phyloP scores from a whole-genome alignment of 306 rosid species.

The Quercus cerris region DNA sequence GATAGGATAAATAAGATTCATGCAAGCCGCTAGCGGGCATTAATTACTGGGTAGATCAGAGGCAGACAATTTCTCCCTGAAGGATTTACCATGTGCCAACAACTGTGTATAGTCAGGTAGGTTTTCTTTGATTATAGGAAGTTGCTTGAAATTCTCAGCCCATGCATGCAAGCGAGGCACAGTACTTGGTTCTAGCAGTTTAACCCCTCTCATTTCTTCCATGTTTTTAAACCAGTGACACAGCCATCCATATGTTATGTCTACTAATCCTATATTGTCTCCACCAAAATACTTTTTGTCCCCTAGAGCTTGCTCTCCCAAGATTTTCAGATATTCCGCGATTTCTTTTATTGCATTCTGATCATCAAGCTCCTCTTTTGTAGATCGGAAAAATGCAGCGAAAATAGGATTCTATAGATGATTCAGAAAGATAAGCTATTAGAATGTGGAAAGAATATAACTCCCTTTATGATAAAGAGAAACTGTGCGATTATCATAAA shows the following conservation, averaged over 20 bases:
- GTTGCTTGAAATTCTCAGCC: conserved; percentile 26
- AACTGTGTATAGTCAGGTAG: conserved; percentile 10
- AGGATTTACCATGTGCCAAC: background rate
- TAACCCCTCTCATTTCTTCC: conserved; percentile 28
- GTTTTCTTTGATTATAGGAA: conserved; percentile 26
- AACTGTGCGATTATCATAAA: no score
- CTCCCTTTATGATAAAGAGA: no score
- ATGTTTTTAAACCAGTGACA: conserved; percentile 8
- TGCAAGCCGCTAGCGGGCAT: no score
- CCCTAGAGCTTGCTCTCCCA: conserved; percentile 34
- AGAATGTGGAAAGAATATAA: no score
- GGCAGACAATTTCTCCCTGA: background rate
- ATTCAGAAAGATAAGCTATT: no score
- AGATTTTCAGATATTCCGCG: conserved; percentile 11
- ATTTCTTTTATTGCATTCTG: conserved; percentile 16
- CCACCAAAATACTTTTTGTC: conserved; percentile 35
- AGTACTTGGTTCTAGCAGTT: conserved; percentile 10
- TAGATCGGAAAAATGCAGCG: no score
- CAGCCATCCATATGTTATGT: conserved; percentile 20
- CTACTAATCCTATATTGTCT: conserved; percentile 17
- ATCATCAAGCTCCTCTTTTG: no score
- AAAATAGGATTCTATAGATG: no score
- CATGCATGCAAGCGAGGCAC: conserved; percentile 34
- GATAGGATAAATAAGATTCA: no score
- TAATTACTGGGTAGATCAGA: no score